Evolutionary conservation across 352 stramenopile species (phyloP), one percentile per base, ranked within the genome.

Genomic region (Pythium volutum): DNA sequence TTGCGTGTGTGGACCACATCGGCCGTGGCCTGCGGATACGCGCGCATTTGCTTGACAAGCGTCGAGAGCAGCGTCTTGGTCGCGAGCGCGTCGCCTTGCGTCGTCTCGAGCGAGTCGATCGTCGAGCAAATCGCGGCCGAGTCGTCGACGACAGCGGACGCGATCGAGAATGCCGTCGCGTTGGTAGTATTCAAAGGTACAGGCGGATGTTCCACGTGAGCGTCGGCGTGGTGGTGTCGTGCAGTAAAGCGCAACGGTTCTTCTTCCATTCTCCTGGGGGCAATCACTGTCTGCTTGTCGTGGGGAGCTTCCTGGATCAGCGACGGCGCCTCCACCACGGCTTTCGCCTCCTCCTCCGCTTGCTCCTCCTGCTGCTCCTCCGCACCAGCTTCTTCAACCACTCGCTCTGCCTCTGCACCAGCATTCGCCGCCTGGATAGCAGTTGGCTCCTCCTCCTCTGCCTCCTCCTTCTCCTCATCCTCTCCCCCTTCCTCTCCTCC

Each of bases 11-110:
- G 75, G 34, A 91, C 62, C 20, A 86, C 51, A n/a, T 89, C 69
- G 0, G 81, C 79, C 4, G 83, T 91, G 12, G 81, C 63, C 29
- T 90, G 76, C 0, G 83, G 83, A 47, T 78, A 86, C 0, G 81
- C 66, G n/a, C 84, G 81, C 73, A 91, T 87, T 20, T 94, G 81
- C 57, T 94, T 90, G 9, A 91, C 79, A 27, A 93, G 76, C 2
- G 69, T 74, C 2, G 84, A 90, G 4, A 93, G 69, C 25, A 83
- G 72, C 0, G 70, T 76, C 58, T 93, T 93, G 46, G 77, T 76
- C 16, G 67, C 62, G 22, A 69, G 43, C n/a, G 79, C 59, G 55
- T 89, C 78, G 26, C 27, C 57, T 9, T 81, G 34, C n/a, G 64
- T 64, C 15, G 57, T 73, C 27, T 75, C 70, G 4, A 93, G 60